Percentiles rank a stretch among this genome's conserved stretches.
Conservation (phyloP, 73 alveolate genomes). For the Uronychia binucleata region DNA sequence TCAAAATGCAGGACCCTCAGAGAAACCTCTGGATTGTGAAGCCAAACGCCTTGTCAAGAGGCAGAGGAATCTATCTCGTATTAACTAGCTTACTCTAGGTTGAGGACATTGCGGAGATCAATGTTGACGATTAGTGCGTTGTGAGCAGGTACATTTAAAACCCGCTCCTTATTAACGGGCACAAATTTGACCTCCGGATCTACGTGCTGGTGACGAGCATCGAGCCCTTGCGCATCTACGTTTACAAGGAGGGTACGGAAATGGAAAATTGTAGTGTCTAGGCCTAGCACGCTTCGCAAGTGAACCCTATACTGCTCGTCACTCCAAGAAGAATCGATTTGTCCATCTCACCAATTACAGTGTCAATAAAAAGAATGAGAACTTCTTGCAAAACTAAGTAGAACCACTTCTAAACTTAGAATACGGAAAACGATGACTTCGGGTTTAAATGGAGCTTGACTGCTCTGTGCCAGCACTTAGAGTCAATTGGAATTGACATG, state of each 20-base stretch:
- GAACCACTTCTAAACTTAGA: conserved; percentile 52
- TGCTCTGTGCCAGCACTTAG: conserved; percentile 78
- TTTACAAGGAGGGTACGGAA: conserved; percentile 72
- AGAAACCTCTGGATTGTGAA: conserved; percentile 73
- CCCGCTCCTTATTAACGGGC: conserved; percentile 80
- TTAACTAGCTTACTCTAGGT: conserved; percentile 15
- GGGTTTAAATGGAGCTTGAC: conserved; percentile 87
- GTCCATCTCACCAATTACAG: conserved; percentile 85
- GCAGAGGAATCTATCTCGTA: conserved; percentile 83
- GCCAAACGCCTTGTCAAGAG: conserved; percentile 78
- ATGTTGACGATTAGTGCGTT: conserved; percentile 70
- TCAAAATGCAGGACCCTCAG: conserved; percentile 20
- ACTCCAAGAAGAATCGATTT: conserved; percentile 60
- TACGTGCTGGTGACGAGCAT: conserved; percentile 83
- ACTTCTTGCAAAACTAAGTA: conserved; percentile 71
- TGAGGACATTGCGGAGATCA: conserved; percentile 64
- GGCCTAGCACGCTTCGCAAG: conserved; percentile 75
- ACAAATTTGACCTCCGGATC: conserved; percentile 80
- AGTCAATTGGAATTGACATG: conserved; percentile 74
- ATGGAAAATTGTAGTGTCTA: neutral
- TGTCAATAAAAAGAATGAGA: conserved; percentile 84
- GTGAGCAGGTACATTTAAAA: conserved; percentile 76
- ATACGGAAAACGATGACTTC: conserved; percentile 72
- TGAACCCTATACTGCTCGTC: conserved; percentile 70
- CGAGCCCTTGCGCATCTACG: conserved; percentile 76